Base-by-base conservation (phyloP, 164 flowering plant species). In the Echeveria elegans region DNA sequence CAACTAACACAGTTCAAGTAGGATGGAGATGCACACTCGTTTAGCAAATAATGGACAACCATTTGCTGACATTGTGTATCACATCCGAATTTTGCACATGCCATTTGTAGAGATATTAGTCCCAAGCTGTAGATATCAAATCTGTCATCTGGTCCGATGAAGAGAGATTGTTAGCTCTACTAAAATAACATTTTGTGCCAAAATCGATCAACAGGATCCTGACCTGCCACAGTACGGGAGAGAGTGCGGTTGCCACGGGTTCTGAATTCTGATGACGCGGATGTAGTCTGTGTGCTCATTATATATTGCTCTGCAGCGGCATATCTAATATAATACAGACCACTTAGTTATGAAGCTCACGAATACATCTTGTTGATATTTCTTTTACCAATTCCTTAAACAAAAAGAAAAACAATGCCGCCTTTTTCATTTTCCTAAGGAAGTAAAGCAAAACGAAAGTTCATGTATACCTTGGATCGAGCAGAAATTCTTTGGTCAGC, bases 231-330 rank as follows among this genome's bases (percentile, higher is more conserved):
- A 94, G 79, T 56, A 94, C 99, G 15, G 97, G 99, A 40, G 99
- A 94, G 66, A 94, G 90, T 70, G 90, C 96, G 71, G 97, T 66
- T 48, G 99, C 97, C 24, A 94, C 96, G 2, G 97, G 97, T 62
- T 90, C 96, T 11, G 99, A 94, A 96, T 62, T 90, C 96, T 11
- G 99, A 94, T 58, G 97, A 96, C 30, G 97, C 99, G 65, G 97
- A 89, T 60, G 97, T 97, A 65, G 99, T 94, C 74, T 94, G 99
- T 34, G 99, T 94, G 83, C 99, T 94, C 99, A 94, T 91, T 67
- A 94, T 94, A 75, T 94, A 94, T 73, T 94, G 99, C 81, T 94
- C 99, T 1, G 99, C 97, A 69, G 99, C 99, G 48, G 99, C 78
- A 81, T 94, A 94, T 71, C 99, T 91, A 76, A 63, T 68, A 52